These are phyloP conservation scores for Rhizopogon vinicolor DNA, from an alignment of 768 basidiomycete genomes.

Conservation along the genomic window DNA sequence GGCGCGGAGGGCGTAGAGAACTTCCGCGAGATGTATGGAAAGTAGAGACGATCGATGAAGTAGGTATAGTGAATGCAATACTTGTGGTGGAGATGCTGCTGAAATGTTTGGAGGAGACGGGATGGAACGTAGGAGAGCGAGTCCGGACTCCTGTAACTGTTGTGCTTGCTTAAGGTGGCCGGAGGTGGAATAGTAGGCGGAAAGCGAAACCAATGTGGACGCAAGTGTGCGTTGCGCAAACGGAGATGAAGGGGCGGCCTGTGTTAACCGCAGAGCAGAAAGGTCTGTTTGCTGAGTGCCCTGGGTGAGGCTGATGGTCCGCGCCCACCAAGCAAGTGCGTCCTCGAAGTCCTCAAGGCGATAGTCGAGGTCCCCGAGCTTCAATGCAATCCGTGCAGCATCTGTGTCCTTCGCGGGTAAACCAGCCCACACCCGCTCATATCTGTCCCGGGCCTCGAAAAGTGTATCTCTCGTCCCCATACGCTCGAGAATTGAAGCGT, in stretches of 20 bases:
- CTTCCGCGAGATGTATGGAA: constrained; percentile 71
- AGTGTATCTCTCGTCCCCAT: constrained; percentile 49
- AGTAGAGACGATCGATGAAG: constrained; percentile 73
- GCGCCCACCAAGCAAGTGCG: constrained; percentile 67
- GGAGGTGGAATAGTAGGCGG: constrained; percentile 61
- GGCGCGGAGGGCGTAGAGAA: constrained; percentile 46
- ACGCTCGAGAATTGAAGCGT: constrained; percentile 55
- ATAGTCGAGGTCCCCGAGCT: constrained; percentile 62
- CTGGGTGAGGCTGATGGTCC: constrained; percentile 44
- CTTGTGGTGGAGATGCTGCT: constrained; percentile 48
- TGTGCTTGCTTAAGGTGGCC: constrained; percentile 53
- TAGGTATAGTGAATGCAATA: constrained; percentile 60
- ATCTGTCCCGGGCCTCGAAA: constrained; percentile 50
- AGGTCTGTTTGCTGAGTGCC: constrained; percentile 22
- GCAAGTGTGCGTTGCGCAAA: constrained; percentile 58
- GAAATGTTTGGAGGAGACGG: constrained; percentile 39
- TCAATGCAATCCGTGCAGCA: constrained; percentile 54
- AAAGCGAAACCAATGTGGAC: constrained; percentile 63
- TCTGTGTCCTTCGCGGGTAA: constrained; percentile 34
- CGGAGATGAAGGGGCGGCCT: constrained; percentile 47
- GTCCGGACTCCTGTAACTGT: constrained; percentile 48
- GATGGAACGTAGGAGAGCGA: constrained; percentile 52
- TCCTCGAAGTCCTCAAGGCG: constrained; percentile 48
- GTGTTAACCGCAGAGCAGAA: constrained; percentile 28
- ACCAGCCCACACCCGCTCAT: constrained; percentile 53